phyloP scores from a whole-genome alignment of 345 rosid species.

The Combretum micranthum region DNA sequence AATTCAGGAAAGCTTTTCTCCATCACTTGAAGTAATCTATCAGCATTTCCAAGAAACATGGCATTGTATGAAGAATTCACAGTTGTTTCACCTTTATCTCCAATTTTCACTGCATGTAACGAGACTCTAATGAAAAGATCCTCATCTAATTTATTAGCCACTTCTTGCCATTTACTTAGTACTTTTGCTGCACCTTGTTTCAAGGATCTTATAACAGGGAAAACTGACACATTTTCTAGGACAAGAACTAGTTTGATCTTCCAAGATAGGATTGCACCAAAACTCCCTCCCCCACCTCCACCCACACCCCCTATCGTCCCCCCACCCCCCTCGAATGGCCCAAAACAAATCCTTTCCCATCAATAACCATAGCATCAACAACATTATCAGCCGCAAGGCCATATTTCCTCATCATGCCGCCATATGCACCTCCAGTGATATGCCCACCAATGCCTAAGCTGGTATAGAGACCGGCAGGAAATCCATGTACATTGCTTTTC shows the following conservation, averaged over 20 bases:
- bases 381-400: slow-evolving; percentile 15
- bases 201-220: slow-evolving; percentile 13
- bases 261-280: slow-evolving; percentile 16
- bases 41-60: slow-evolving; percentile 1
- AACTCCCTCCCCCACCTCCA: slow-evolving; percentile 21
- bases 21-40: slow-evolving; percentile 19
- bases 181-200: slow-evolving; percentile 17
- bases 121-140: slow-evolving; percentile 17
- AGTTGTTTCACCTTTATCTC: slow-evolving; percentile 2
- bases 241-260: slow-evolving; percentile 17
- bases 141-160: slow-evolving; percentile 13
- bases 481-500: slow-evolving; percentile 9
- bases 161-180: slow-evolving; percentile 18
- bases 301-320: slow-evolving; percentile 16
- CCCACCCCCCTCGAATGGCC: slow-evolving; percentile 14
- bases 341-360: slow-evolving; percentile 7
- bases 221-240: slow-evolving; percentile 18
- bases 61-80: slow-evolving; percentile 13
- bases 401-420: slow-evolving; percentile 17
- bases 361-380: slow-evolving; percentile 9
- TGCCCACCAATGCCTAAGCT: slow-evolving; percentile 23
- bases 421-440: slow-evolving; percentile 14
- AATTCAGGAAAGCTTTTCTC: slow-evolving; percentile 27
- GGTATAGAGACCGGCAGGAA: slow-evolving; percentile 23
- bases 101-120: not conserved